Base-by-base conservation (phyloP, 371 early-diverging fungal genomes). In the Rhizomucor pusillus region DNA sequence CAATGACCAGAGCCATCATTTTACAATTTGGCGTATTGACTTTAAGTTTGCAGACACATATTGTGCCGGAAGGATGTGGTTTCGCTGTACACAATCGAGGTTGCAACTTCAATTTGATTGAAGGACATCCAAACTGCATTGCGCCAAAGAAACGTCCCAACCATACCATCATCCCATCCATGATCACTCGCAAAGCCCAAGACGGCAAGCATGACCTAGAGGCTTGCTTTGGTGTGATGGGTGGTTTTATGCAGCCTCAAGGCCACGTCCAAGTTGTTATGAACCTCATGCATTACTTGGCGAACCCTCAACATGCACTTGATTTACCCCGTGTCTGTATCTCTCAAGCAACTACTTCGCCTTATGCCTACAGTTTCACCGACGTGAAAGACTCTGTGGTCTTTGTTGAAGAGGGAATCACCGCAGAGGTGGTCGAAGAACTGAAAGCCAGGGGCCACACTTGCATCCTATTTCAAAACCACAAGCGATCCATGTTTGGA, bases 121-220 rank as follows among this genome's bases (percentile, higher is more conserved):
- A 81, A 24, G 69, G 50, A 2, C 78, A 82, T 65, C 82, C 87
- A 9, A 92, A 92, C 65, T 73, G 82, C 47, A 62, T 90, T 45
- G 90, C 63, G 23, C 88, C 89, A 1, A 48, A 61, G n/a, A 92
- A 91, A 63, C 70, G 93, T n/a, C 90, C 93, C 0, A 90, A 88
- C 50, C 93, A 92, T 70, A 92, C 93, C 1, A 90, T 92, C 36
- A 89, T 91, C 47, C 90, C 89, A 10, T 87, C 83, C 11, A 81
- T 88, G 81, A 81, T 79, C 18, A 83, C 84, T 1, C 59, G 57
- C 24, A 72, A 62, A 43, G 54, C 47, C n/a, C 24, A 52, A 0
- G 56, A 62, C 10, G 61, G 67, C 19, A 61, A 61, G 3, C 71
- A 73, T 54, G 79, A 73, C 9, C 63, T 80, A 10, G 72, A 67